Conservation (phyloP, 768 basidiomycete genomes). For the Termitomyces sp. region DNA sequence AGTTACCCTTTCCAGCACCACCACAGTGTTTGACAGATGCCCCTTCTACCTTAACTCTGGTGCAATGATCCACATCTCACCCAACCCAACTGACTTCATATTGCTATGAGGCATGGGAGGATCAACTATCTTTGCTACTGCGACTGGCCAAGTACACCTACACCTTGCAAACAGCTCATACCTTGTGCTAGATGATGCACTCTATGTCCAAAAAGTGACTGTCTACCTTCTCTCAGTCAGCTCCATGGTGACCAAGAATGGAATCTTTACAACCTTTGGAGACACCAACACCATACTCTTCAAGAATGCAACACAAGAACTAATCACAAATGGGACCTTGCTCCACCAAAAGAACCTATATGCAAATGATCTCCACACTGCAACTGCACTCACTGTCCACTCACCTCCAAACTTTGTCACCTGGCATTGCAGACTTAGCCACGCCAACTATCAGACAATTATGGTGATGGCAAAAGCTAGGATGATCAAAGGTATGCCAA, state of each 20-base stretch:
- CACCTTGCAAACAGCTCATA: background rate
- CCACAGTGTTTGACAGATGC: background rate
- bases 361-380: no score
- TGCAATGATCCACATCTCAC: background rate
- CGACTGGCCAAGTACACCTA: background rate
- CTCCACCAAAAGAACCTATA: no score
- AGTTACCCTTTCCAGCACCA: background rate
- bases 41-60: background rate
- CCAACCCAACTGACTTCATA: background rate
- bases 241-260: no score
- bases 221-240: no score
- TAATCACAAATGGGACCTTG: no score
- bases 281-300: no score
- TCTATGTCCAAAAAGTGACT: background rate
- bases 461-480: background rate
- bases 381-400: background rate
- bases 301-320: no score
- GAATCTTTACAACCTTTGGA: no score
- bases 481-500: no score
- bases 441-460: background rate
- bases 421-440: background rate
- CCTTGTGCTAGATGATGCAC: background rate
- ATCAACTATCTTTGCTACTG: background rate
- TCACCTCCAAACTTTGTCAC: background rate
- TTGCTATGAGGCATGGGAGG: background rate